Evolutionary conservation across 441 rosid genomes (phyloP).

Genomic region (Metrosideros polymorpha): DNA sequence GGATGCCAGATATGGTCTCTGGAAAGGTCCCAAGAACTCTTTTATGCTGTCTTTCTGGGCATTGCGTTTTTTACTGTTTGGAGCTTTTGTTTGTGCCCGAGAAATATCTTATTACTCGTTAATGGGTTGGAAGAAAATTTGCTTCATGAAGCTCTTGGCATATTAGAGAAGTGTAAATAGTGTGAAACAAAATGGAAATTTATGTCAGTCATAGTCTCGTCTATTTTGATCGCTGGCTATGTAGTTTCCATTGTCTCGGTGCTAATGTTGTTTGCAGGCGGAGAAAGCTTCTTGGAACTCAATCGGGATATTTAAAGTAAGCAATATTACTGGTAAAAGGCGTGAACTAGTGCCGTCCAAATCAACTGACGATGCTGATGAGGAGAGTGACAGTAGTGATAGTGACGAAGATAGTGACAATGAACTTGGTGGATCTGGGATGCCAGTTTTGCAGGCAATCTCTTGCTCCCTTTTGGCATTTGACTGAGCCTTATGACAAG

Average conservation of each 20-base stretch:
- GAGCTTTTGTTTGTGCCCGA: background rate
- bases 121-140: background rate
- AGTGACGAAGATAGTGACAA: constrained; percentile 64
- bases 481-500: background rate
- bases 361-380: constrained; percentile 38
- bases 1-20: background rate
- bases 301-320: constrained; percentile 68
- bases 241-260: background rate
- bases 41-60: background rate
- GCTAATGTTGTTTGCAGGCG: constrained; percentile 42
- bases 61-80: background rate
- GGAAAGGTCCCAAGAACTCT: background rate
- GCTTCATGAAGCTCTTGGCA: background rate
- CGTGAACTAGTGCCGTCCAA: constrained; percentile 57
- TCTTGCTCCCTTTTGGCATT: constrained; percentile 1
- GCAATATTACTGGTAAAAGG: constrained; percentile 74
- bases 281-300: constrained; percentile 69
- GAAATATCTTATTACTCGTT: background rate
- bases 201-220: background rate
- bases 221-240: background rate
- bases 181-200: background rate
- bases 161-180: background rate
- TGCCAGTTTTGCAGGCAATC: constrained; percentile 64
- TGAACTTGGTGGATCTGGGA: constrained; percentile 40
- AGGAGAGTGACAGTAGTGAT: constrained; percentile 57